Evolutionary conservation across 139 green algal genomes (phyloP).

Genomic region (Picochlorum costavermella): DNA sequence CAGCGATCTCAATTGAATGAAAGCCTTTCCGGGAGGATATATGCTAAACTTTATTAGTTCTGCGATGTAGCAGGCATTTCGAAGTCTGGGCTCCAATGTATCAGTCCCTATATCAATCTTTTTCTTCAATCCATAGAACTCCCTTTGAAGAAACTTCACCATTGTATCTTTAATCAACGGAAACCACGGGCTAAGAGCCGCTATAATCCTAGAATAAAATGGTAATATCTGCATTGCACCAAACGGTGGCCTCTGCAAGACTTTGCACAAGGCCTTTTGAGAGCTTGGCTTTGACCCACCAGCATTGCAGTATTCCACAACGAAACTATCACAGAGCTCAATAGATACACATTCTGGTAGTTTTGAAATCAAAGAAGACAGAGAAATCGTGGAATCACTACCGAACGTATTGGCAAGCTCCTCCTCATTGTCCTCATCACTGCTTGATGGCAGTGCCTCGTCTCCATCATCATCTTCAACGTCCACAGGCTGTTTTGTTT

Average conservation of each 20-base stretch:
- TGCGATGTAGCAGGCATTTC: conserved; percentile 72
- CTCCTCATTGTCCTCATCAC: neutral
- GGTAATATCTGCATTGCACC: conserved; percentile 71
- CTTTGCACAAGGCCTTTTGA: conserved; percentile 40
- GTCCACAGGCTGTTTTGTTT: conserved; percentile 9
- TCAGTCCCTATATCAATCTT: conserved; percentile 53
- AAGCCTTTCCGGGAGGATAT: conserved; percentile 42
- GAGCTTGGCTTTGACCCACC: conserved; percentile 55
- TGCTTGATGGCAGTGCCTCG: neutral
- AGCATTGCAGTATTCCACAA: conserved; percentile 81
- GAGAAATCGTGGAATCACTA: neutral
- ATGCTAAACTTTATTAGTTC: conserved; percentile 87
- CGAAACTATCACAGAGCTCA: conserved; percentile 72
- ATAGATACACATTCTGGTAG: conserved; percentile 62
- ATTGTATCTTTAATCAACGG: conserved; percentile 63
- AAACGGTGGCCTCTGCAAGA: conserved; percentile 58
- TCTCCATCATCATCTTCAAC: neutral
- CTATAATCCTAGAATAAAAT: conserved; percentile 69
- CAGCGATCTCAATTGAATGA: conserved; percentile 44
- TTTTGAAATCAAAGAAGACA: conserved; percentile 63
- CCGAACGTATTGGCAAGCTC: neutral
- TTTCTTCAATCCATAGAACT: conserved; percentile 58
- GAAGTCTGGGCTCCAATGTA: conserved; percentile 61
- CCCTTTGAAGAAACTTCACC: conserved; percentile 47
- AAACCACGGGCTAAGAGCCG: conserved; percentile 66